Evolutionary conservation across 352 stramenopile species (phyloP), one percentile per base, ranked within the genome.

Genomic region (Achlya hypogyna): DNA sequence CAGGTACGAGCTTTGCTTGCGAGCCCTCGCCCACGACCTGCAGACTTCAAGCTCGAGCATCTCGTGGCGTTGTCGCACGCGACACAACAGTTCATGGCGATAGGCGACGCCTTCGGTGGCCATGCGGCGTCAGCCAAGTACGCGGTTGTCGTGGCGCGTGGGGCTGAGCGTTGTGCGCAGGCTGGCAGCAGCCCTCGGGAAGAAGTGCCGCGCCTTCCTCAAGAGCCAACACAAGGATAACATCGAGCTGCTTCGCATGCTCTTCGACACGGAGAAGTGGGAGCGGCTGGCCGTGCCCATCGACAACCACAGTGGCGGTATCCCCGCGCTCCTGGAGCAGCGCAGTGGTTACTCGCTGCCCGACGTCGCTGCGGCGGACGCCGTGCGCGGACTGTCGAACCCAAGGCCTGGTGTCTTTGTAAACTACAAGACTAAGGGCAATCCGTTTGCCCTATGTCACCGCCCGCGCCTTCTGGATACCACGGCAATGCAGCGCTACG

Each of bases 31-130:
- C 6, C 12, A 54, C 29, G 6, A 23, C 54, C 10, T 34, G 35
- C 65, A 93, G 82, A 79, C 5, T 85, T 92, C 71, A 92, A 96
- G 62, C 80, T 95, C 67, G 88, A 96, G 63, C 86, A 96, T 43
- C 82, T 97, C 20, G 89, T 95, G 49, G 77, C 74, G 6, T 72
- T 97, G 45, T 84, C 87, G 40, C 79, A 89, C 51, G 76, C 79
- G 3, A 92, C 87, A 5, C 79, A 77, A 32, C 79, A 74, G 31
- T 88, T 96, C 58, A 81, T 88, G 38, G 78, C 90, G 53, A 79
- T 96, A 23, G 89, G 88, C 1, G 82, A 95, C 53, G 87, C 96
- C 47, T 97, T 96, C 60, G 87, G 79, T 4, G 83, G 82, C 16
- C 34, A 23, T 23, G 77, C 73, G 29, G 68, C 81, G 40, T 87